A percentile compares a stretch with the other conserved stretches of the same genome.
These are phyloP conservation scores for Poronia punctata DNA, from an alignment of 495 filamentous ascomycete species.

Conservation along the genomic window DNA sequence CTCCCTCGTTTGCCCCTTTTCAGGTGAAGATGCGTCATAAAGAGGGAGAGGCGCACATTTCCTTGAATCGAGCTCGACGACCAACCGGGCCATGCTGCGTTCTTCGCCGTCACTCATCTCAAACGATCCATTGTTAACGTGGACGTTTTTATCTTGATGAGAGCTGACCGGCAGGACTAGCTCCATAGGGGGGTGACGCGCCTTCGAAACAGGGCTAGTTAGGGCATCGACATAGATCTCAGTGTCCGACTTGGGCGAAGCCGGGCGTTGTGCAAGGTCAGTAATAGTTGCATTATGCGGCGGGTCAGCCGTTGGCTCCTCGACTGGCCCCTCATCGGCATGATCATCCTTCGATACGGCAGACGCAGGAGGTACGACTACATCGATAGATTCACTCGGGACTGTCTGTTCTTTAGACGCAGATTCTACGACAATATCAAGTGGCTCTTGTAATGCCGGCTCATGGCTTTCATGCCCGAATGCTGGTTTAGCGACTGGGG, in stretches of 20 bases:
- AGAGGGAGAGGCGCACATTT: conserved; percentile 18
- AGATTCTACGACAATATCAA: conserved; percentile 8
- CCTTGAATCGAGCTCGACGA: conserved; percentile 37
- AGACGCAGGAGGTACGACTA: not conserved
- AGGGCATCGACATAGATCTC: conserved; percentile 43
- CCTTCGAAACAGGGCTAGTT: conserved; percentile 24
- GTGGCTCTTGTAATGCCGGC: conserved; percentile 7
- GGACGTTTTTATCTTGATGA: not conserved
- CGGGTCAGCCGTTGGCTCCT: conserved; percentile 6
- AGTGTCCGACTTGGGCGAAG: conserved; percentile 30
- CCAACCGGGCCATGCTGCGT: conserved; percentile 36
- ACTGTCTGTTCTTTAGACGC: not conserved
- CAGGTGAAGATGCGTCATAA: conserved; percentile 14
- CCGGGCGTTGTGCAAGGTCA: conserved; percentile 9
- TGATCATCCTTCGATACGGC: not conserved
- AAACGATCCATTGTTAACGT: conserved; percentile 27
- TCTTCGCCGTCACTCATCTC: conserved; percentile 39
- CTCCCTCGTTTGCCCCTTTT: conserved; percentile 9
- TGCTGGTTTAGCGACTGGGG: conserved; percentile 23
- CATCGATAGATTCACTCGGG: not conserved
- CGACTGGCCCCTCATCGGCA: not conserved
- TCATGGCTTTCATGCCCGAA: conserved; percentile 8
- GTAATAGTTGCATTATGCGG: conserved; percentile 3
- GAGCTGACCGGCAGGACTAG: not conserved
- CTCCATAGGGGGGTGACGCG: conserved; percentile 6